These are phyloP conservation scores for Podospora pseudocomata DNA, from an alignment of 495 filamentous ascomycete species.

Conservation along the genomic window DNA sequence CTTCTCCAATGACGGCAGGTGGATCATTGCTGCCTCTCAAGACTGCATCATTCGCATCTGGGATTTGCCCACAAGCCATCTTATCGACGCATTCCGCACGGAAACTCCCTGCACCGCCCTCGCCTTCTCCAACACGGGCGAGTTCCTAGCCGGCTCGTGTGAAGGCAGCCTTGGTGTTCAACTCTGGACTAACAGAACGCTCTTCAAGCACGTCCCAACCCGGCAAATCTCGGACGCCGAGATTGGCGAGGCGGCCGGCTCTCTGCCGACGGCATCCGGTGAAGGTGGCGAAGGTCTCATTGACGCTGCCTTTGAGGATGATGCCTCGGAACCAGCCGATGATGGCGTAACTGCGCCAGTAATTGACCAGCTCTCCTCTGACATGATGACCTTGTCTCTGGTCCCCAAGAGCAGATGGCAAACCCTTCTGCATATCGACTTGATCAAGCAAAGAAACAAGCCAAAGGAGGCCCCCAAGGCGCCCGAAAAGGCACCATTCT, in stretches of 20 bases:
- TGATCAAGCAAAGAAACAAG: conserved; percentile 90
- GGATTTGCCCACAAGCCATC: conserved; percentile 92
- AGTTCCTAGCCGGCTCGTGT: conserved; percentile 86
- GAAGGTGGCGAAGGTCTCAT: conserved; percentile 66
- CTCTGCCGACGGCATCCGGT: conserved; percentile 70
- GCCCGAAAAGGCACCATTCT: conserved; percentile 94
- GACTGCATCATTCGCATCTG: conserved; percentile 82
- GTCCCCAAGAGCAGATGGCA: conserved; percentile 92
- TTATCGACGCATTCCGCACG: conserved; percentile 83
- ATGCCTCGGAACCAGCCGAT: conserved; percentile 43
- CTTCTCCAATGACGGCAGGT: conserved; percentile 90
- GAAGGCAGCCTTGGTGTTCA: conserved; percentile 82
- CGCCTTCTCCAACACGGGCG: conserved; percentile 82
- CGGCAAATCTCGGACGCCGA: conserved; percentile 72
- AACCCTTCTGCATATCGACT: conserved; percentile 81
- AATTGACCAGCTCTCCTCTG: conserved; percentile 69
- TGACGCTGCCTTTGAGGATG: conserved; percentile 65
- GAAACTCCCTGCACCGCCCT: conserved; percentile 73
- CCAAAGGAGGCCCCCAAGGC: conserved; percentile 86
- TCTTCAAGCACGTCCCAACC: conserved; percentile 84
- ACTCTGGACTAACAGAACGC: conserved; percentile 88
- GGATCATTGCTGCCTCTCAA: conserved; percentile 85
- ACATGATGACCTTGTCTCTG: conserved; percentile 82
- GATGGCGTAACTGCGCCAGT: conserved; percentile 46
- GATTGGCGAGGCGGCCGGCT: conserved; percentile 57